Evolutionary conservation across 305 asterid genomes (phyloP), one percentile per base, ranked within the genome.

Genomic region (Coffea humblotiana): DNA sequence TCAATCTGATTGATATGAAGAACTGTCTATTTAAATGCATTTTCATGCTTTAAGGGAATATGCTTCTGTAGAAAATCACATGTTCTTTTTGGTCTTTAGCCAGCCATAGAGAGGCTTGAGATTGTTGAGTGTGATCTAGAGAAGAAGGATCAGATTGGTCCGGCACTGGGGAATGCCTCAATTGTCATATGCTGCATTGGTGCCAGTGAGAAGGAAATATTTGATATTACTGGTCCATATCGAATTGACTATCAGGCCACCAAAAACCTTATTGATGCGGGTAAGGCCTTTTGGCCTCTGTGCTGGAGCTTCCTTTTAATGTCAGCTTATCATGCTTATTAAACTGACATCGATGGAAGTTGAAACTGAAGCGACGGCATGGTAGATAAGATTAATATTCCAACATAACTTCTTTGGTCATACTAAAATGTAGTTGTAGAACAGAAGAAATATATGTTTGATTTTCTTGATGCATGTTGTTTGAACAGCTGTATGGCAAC

Each of bases 81-180:
- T 87, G 86, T 84, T 85, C 81, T 87, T 43, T 88, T 84, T 91
- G 93, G 90, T 87, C 88, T 93, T 90, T 93, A 95, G 98, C 93
- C 98, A 95, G 98, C 97, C 86, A 92, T 87, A 89, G 99, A 95
- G 87, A 93, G 90, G 92, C 92, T 93, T 87, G 96, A 93, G 86
- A 90, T 93, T 77, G 97, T 93, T 85, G 98, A 92, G 84, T 95
- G 97, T 82, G 99, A 95, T 84, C 85, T 91, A 87, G 97, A 92
- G 93, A 87, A 90, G 85, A 89, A 76, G 72, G 86, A 88, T 70
- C 90, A 66, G 87, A 91, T 95, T 76, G 82, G 52, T 70, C 92
- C 90, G 8, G 97, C 97, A 25, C 76, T 95, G 76, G 97, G 92
- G 40, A 90, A 88, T 72, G 92, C 97, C 71, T 92, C 99, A 0